Conservation (phyloP, 2,329 filamentous ascomycete species). For the Pyricularia grisea region DNA sequence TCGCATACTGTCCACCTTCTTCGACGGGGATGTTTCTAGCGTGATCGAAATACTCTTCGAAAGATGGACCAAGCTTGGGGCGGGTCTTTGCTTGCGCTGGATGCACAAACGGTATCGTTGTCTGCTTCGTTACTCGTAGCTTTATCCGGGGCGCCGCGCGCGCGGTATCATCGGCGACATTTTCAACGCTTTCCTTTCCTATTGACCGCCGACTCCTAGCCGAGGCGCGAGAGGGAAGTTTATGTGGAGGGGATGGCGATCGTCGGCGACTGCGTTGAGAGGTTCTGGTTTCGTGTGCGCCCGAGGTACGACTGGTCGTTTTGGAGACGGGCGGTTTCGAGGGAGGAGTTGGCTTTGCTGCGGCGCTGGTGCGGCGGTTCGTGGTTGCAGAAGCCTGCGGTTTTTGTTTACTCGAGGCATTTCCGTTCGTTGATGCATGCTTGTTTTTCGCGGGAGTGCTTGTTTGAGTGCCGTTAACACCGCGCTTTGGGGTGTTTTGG, state of each 20-base stretch:
- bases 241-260: slow-evolving; percentile 29
- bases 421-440: slow-evolving; percentile 17
- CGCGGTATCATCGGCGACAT: slow-evolving; percentile 9
- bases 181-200: slow-evolving; percentile 23
- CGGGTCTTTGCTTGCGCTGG: slow-evolving; percentile 46
- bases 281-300: slow-evolving; percentile 13
- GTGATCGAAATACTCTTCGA: slow-evolving; percentile 48
- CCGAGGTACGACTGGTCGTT: not conserved
- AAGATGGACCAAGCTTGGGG: slow-evolving; percentile 41
- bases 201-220: slow-evolving; percentile 32
- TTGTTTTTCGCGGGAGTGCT: slow-evolving; percentile 23
- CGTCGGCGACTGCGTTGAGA: slow-evolving; percentile 25
- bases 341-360: slow-evolving; percentile 9
- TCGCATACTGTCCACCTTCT: slow-evolving; percentile 44
- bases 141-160: slow-evolving; percentile 36
- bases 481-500: slow-evolving; percentile 42
- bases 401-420: slow-evolving; percentile 18
- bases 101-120: slow-evolving; percentile 48
- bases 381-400: slow-evolving; percentile 16
- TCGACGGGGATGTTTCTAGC: slow-evolving; percentile 44
- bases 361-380: slow-evolving; percentile 1
- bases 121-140: slow-evolving; percentile 31
- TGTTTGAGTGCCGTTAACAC: slow-evolving; percentile 24
- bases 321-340: slow-evolving; percentile 4
- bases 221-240: slow-evolving; percentile 27